Base-by-base conservation (phyloP, 495 filamentous ascomycete genomes). In the Xylaria nigripes region DNA sequence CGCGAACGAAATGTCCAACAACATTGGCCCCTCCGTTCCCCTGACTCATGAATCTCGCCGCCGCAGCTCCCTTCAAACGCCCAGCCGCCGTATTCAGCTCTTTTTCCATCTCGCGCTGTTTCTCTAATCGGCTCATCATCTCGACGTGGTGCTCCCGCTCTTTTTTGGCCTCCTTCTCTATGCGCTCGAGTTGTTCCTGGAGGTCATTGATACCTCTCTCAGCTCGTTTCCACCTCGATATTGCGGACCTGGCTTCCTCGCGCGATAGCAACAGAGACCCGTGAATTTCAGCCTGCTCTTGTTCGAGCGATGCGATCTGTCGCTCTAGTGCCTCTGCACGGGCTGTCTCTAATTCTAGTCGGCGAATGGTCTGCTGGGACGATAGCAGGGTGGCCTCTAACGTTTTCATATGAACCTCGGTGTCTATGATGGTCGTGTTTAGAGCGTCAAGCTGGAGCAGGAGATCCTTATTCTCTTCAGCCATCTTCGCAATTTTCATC, bases 1-100 rank as follows among this genome's bases (percentile, higher is more conserved):
- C 92, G 63, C 89, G 89, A 51, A 98, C 92, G 55, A 98, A 96
- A 61, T 90, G 86, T 30, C 87, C 90, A 7, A 96, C 86, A 13
- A 94, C 89, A 51, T 69, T 80, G 34, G 79, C 77, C 6, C 80
- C 76, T 27, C 60, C 58, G 44, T 77, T 74, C 24, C 75, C 75
- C 9, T 77, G 78, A 6, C 76, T 76, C 54, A 82, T 63, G 19
- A 81, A 79, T 50, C 77, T 85, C 25, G 79, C 76, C 2, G 84
- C 85, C 1, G 87, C 87, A 2, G 86, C 86, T 13, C 86, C 86
- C 66, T 90, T 93, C 40, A 92, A 73, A 45, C 87, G 77, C 23
- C 86, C 83, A 23, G 85, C 86, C 6, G 87, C 86, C 47, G 79
- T 82, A 57, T 87, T 82, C 51, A 95, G 72, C 59, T 93, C 88